A percentile compares a stretch with the other conserved stretches of the same genome.
These are phyloP conservation scores for Xenoacremonium recifei DNA, from an alignment of 2,329 filamentous ascomycete genomes.

Conservation along the genomic window DNA sequence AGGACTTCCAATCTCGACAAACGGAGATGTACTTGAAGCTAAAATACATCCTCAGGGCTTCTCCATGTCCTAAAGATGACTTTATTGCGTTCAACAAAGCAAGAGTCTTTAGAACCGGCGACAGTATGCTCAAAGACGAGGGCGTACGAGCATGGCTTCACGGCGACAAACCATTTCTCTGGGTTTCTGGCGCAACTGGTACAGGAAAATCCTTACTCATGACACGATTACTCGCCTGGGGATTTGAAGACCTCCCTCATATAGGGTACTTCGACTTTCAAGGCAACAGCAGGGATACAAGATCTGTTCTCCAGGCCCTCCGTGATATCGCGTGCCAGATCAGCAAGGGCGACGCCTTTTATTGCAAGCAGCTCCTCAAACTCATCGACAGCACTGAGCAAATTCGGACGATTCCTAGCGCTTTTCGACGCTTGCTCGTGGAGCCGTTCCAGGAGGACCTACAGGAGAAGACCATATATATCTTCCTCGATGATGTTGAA, in stretches of 20 bases:
- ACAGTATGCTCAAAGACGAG: slow-evolving; percentile 44
- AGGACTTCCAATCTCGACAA: too few species aligned
- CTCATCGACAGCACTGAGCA: slow-evolving; percentile 36
- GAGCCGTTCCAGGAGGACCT: slow-evolving; percentile 34
- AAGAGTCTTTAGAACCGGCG: slow-evolving; percentile 40
- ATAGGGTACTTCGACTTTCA: slow-evolving; percentile 48
- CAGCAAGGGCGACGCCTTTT: slow-evolving; percentile 43
- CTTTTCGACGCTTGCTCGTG: slow-evolving; percentile 40
- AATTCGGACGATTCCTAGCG: slow-evolving; percentile 43
- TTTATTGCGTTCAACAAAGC: slow-evolving; percentile 40
- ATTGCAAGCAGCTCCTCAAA: slow-evolving; percentile 39
- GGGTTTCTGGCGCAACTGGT: slow-evolving; percentile 44
- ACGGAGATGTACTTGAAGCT: too few species aligned
- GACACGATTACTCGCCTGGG: slow-evolving; percentile 40
- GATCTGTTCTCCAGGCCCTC: slow-evolving; percentile 44
- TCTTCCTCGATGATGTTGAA: slow-evolving; percentile 48
- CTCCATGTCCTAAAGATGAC: slow-evolving; percentile 41
- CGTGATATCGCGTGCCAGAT: slow-evolving; percentile 47
- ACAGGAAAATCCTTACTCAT: slow-evolving; percentile 47
- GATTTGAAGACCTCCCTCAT: slow-evolving; percentile 31
- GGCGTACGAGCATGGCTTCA: slow-evolving; percentile 38
- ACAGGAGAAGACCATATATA: slow-evolving; percentile 35
- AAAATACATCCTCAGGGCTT: slow-evolving; percentile 40
- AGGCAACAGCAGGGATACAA: slow-evolving; percentile 44
- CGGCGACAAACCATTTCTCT: slow-evolving; percentile 39